phyloP scores from a whole-genome alignment of 345 rosid species.

The Lepidium africanum region DNA sequence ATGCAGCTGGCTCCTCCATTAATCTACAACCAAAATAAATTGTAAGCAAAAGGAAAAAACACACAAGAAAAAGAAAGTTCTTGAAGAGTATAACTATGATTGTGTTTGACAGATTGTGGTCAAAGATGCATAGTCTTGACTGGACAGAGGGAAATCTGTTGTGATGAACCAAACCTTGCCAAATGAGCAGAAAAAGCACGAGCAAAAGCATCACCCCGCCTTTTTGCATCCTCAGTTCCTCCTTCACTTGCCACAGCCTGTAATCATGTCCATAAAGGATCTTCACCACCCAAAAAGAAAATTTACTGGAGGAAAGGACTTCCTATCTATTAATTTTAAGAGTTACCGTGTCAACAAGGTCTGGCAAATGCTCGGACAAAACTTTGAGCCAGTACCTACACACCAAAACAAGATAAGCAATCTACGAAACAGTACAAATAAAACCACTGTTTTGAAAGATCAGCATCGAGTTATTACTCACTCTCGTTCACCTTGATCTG shows the following conservation, averaged over 20 bases:
- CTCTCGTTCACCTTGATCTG: slow-evolving; percentile 85
- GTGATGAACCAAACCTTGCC: slow-evolving; percentile 57
- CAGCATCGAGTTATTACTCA: slow-evolving; percentile 36
- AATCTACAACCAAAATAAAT: slow-evolving; percentile 41
- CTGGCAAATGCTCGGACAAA: slow-evolving; percentile 87
- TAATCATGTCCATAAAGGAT: slow-evolving; percentile 17
- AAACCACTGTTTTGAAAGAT: neutral
- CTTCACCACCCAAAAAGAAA: neutral
- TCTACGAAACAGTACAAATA: neutral
- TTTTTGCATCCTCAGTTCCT: slow-evolving; percentile 91
- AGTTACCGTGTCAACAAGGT: slow-evolving; percentile 90
- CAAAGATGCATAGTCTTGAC: neutral
- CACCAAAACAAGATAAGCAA: slow-evolving; percentile 2
- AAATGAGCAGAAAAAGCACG: slow-evolving; percentile 99
- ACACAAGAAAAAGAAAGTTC: neutral
- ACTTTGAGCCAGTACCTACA: slow-evolving; percentile 94
- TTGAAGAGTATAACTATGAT: neutral
- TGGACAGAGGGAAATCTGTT: neutral
- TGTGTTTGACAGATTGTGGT: neutral
- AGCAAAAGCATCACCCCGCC: slow-evolving; percentile 99
- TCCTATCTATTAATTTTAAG: neutral
- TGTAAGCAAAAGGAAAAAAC: neutral
- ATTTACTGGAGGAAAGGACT: neutral
- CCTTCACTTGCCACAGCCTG: slow-evolving; percentile 99
- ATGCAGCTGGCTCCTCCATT: slow-evolving; percentile 99